Base-by-base conservation (phyloP, 345 rosid species). In the Moricandia arvensis region DNA sequence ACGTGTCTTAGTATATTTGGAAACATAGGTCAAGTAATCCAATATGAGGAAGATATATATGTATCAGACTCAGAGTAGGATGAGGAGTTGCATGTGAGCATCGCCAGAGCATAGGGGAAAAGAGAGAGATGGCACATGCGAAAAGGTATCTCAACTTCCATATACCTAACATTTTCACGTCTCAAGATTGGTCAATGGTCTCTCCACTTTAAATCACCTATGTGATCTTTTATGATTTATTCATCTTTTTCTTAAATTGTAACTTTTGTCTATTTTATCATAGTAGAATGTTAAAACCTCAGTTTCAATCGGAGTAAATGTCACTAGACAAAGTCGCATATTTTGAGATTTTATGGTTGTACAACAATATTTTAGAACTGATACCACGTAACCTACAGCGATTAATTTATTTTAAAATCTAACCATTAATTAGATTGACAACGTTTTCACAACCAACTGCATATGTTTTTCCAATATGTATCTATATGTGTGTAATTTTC, bases 91-190 rank as follows among this genome's bases (percentile, higher is more conserved):
- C 70, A 63, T 69, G 70, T 76, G 80, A 51, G 63, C 31, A 3
- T 37, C 15, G 43, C 17, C 47, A 38, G 26, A 62, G 34, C n/a
- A 49, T 8, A 55, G 72, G 27, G 30, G 2, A 21, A 2, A 21
- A 67, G 43, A 55, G 27, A 77, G 67, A 65, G 72, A 72, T 16
- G 17, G 76, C 81, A 78, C 81, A 72, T 78, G 81, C 64, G 68
- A 66, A 78, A 66, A 72, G 77, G 69, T 66, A 55, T 76, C 63
- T 30, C 37, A 78, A 72, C 81, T 72, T 77, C 77, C 77, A 78
- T 72, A 21, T 78, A 78, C 81, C 81, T 78, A 78, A 78, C 81
- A 59, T 72, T 72, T 78, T 37, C 59, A 45, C 71, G 67, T 51
- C 73, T 49, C 63, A 60, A 53, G 69, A 78, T 78, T 66, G 77